Percentiles rank a stretch among this genome's conserved stretches.
These are phyloP conservation scores for Coemansia sp. DNA, from an alignment of 192 early-diverging fungal genomes.

Conservation along the genomic window DNA sequence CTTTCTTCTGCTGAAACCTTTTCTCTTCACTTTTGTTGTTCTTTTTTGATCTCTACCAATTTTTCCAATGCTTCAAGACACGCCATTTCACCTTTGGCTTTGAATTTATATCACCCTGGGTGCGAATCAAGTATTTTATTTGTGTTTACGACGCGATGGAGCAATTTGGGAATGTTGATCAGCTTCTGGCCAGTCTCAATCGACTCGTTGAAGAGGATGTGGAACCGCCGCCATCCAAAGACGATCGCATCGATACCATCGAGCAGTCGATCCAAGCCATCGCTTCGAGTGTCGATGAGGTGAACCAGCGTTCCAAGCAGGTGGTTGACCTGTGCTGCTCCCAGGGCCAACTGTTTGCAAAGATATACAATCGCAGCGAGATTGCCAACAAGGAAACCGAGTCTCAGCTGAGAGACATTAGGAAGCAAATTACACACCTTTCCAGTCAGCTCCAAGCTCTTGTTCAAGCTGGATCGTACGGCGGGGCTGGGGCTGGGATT, in stretches of 20 bases:
- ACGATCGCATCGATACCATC: conserved; percentile 1
- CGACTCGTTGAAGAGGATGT: conserved; percentile 5
- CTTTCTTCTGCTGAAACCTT: neutral
- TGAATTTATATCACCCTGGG: neutral
- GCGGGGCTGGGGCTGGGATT: neutral
- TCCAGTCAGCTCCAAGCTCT: conserved; percentile 11
- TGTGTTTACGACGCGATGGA: neutral
- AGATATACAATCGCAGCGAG: conserved; percentile 9
- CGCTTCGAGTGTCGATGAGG: neutral
- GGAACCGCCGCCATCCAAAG: neutral
- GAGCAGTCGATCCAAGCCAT: neutral
- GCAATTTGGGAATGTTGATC: conserved; percentile 4
- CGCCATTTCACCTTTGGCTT: neutral
- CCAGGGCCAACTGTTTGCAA: conserved; percentile 15
- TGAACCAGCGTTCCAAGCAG: conserved; percentile 10
- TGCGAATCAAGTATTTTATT: neutral
- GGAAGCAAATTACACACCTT: conserved; percentile 1
- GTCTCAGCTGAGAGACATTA: conserved; percentile 6
- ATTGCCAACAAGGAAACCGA: conserved; percentile 3
- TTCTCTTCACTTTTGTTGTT: neutral
- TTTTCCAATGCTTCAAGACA: neutral
- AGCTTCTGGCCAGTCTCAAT: conserved; percentile 6
- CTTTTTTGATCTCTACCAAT: no score
- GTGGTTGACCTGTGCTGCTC: conserved; percentile 13
- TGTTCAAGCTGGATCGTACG: neutral